A percentile compares a stretch with the other conserved stretches of the same genome.
phyloP scores from a whole-genome alignment of 139 green algal species.

The Nannochloris sp. region DNA sequence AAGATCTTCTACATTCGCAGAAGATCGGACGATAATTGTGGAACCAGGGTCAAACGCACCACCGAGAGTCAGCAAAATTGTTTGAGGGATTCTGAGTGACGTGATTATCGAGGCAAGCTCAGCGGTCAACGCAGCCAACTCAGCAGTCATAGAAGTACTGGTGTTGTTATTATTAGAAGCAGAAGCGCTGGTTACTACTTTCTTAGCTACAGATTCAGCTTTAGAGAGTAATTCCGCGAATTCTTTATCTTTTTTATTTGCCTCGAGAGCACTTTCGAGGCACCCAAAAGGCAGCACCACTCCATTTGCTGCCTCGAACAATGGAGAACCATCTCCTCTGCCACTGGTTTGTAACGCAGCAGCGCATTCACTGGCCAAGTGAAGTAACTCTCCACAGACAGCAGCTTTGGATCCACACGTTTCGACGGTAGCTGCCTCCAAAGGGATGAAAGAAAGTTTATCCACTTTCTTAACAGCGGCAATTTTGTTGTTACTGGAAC shows the following conservation, averaged over 20 bases:
- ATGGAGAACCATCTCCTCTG: background rate
- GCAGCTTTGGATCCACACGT: constrained; percentile 77
- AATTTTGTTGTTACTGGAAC: background rate
- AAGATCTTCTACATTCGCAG: constrained; percentile 94
- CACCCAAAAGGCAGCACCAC: constrained; percentile 80
- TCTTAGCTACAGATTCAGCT: constrained; percentile 33
- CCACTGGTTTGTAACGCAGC: background rate
- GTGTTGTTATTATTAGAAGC: background rate
- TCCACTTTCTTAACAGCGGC: constrained; percentile 4
- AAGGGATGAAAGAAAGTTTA: constrained; percentile 35
- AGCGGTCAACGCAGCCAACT: constrained; percentile 38
- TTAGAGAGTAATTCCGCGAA: constrained; percentile 30
- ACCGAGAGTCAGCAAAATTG: constrained; percentile 4
- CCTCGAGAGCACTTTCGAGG: constrained; percentile 65
- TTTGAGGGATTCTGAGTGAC: constrained; percentile 8
- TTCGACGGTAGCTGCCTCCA: constrained; percentile 38
- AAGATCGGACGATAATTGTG: constrained; percentile 66
- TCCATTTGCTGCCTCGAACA: constrained; percentile 57
- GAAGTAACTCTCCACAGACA: constrained; percentile 63
- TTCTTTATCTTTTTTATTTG: constrained; percentile 11
- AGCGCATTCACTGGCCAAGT: constrained; percentile 11
- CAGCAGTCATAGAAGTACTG: constrained; percentile 1
- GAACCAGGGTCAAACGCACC: constrained; percentile 13
- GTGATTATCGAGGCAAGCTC: constrained; percentile 42
- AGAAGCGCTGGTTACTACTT: background rate